Evolutionary conservation across 805 yeast genomes (phyloP).

Genomic region (Suhomyces canberraensis): DNA sequence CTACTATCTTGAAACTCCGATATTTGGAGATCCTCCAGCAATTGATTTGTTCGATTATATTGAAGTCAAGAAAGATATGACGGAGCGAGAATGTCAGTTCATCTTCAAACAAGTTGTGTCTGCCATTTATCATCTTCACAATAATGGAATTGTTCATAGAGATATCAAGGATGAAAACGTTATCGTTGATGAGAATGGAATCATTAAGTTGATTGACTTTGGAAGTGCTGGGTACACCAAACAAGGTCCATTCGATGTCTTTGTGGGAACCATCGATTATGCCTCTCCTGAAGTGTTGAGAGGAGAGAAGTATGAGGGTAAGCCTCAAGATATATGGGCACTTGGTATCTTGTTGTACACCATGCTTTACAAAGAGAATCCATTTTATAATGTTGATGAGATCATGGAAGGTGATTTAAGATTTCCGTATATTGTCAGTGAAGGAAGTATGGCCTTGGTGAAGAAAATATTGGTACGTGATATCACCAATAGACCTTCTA

Average conservation of each 20-base stretch:
- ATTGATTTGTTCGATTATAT: slow-evolving; percentile 90
- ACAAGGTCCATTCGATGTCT: slow-evolving; percentile 95
- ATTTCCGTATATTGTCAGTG: slow-evolving; percentile 65
- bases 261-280: slow-evolving; percentile 95
- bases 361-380: slow-evolving; percentile 87
- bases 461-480: slow-evolving; percentile 65
- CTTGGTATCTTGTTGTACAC: slow-evolving; percentile 89
- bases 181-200: slow-evolving; percentile 78
- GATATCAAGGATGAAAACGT: slow-evolving; percentile 95
- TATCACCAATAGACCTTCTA: slow-evolving; percentile 64
- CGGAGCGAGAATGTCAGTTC: slow-evolving; percentile 71
- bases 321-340: slow-evolving; percentile 97
- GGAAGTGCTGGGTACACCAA: slow-evolving; percentile 90
- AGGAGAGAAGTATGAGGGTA: slow-evolving; percentile 88
- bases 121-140: slow-evolving; percentile 79
- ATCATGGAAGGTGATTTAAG: slow-evolving; percentile 86
- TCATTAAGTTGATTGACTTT: slow-evolving; percentile 85
- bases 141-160: slow-evolving; percentile 84
- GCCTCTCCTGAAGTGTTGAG: slow-evolving; percentile 95
- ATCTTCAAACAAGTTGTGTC: slow-evolving; percentile 77
- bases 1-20: slow-evolving; percentile 88
- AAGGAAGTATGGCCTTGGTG: slow-evolving; percentile 59
- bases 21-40: slow-evolving; percentile 86
- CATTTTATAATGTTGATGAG: slow-evolving; percentile 93
- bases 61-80: slow-evolving; percentile 79